phyloP scores from a whole-genome alignment of 495 filamentous ascomycete genomes.

The Penicillium maclennaniae region DNA sequence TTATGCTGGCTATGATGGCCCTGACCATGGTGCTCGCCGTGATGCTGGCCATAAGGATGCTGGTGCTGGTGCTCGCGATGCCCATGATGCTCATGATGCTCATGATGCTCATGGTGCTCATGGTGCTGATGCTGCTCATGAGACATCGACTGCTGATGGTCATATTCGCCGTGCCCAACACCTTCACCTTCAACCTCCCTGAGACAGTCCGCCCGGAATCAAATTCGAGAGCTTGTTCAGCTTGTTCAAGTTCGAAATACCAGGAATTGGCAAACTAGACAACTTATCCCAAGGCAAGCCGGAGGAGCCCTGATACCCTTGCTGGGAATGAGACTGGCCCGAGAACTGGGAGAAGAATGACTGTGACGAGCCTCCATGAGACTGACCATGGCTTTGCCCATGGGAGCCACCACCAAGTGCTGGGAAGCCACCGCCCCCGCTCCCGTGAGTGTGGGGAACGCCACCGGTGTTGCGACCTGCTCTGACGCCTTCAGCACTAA shows the following conservation, averaged over 20 bases:
- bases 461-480: constrained; percentile 69
- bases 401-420: constrained; percentile 21
- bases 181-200: constrained; percentile 21
- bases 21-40: no score
- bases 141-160: neutral
- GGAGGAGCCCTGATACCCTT: constrained; percentile 20
- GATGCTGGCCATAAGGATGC: neutral
- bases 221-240: constrained; percentile 34
- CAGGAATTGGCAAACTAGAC: constrained; percentile 40
- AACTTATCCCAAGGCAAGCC: constrained; percentile 37
- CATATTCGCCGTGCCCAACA: constrained; percentile 2
- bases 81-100: no score
- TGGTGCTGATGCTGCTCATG: constrained; percentile 8
- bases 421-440: constrained; percentile 24
- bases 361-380: constrained; percentile 7
- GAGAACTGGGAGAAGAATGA: constrained; percentile 22
- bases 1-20: neutral
- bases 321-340: constrained; percentile 12
- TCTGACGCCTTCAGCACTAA: constrained; percentile 77
- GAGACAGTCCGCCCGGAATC: constrained; percentile 43
- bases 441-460: constrained; percentile 34
- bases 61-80: neutral
- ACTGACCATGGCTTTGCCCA: constrained; percentile 7
- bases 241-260: constrained; percentile 38
- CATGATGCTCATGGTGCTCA: neutral